Conservation (phyloP, 495 filamentous ascomycete genomes). For the Evernia prunastri region DNA sequence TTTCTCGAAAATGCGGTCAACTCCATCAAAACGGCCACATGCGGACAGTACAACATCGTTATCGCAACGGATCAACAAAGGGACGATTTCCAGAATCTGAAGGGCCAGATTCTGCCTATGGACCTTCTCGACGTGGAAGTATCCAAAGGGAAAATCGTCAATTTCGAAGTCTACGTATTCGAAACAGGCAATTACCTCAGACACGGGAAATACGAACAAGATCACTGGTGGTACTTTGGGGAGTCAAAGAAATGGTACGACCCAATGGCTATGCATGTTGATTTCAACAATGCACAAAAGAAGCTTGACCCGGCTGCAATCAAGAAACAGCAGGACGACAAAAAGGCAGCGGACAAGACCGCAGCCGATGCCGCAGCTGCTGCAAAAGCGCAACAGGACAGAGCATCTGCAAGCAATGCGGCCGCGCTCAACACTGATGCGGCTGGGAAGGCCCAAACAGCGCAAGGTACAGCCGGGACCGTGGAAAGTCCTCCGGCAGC, state of each 20-base stretch:
- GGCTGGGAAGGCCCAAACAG: not conserved
- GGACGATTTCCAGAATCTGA: constrained; percentile 21
- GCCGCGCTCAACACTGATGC: constrained; percentile 6
- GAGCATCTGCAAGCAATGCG: not conserved
- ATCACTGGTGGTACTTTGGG: constrained; percentile 21
- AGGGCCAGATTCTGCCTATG: constrained; percentile 19
- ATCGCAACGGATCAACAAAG: constrained; percentile 17
- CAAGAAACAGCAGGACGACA: constrained; percentile 12
- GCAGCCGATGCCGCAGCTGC: constrained; percentile 16
- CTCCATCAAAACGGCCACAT: constrained; percentile 17
- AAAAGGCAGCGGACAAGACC: not conserved
- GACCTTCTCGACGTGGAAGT: constrained; percentile 19
- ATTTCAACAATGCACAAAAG: constrained; percentile 17
- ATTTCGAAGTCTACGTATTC: constrained; percentile 23
- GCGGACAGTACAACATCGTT: constrained; percentile 20
- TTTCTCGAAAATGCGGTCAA: constrained; percentile 19
- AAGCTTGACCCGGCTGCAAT: constrained; percentile 15
- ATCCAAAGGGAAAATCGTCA: constrained; percentile 15
- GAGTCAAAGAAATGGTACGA: constrained; percentile 16
- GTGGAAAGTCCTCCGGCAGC: not conserved
- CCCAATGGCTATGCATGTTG: constrained; percentile 21
- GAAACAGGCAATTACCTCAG: constrained; percentile 19
- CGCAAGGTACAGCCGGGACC: not conserved
- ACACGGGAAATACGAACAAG: constrained; percentile 21
- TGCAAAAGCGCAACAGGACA: constrained; percentile 7